phyloP scores from a whole-genome alignment of 78 protist species.

The Bodo saltans region DNA sequence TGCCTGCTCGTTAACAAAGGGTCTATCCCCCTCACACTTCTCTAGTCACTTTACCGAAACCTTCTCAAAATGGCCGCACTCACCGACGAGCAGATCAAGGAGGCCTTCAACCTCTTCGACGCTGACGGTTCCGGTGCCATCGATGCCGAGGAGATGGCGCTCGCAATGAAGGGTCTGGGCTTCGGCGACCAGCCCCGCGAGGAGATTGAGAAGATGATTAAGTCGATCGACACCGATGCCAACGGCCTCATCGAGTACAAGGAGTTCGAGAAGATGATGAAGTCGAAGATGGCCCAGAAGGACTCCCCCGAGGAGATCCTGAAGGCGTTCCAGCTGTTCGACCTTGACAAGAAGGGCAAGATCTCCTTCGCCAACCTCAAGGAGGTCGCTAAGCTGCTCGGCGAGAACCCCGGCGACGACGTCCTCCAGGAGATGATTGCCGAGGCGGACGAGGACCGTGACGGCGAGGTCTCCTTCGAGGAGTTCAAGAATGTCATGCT shows the following conservation, averaged over 20 bases:
- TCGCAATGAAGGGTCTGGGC: conserved; percentile 39
- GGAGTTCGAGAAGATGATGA: conserved; percentile 42
- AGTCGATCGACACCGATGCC: conserved; percentile 62
- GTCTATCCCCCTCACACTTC: too few relatives aligned
- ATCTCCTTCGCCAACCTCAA: conserved; percentile 51
- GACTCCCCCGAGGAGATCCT: conserved; percentile 72
- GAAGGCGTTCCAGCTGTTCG: conserved; percentile 73
- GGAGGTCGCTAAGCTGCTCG: conserved; percentile 60
- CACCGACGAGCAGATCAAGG: conserved; percentile 60
- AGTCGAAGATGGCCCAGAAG: conserved; percentile 39
- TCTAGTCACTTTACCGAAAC: neutral
- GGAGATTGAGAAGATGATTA: conserved; percentile 64
- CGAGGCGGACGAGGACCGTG: conserved; percentile 84
- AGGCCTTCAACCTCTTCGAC: conserved; percentile 81
- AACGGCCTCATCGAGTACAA: conserved; percentile 68
- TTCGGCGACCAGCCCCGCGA: conserved; percentile 36
- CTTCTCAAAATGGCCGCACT: conserved; percentile 20
- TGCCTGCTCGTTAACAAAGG: too few relatives aligned
- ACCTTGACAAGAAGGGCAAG: conserved; percentile 64
- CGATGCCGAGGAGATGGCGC: conserved; percentile 38
- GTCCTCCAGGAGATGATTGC: conserved; percentile 88
- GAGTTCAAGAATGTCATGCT: conserved; percentile 39
- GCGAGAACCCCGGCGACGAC: conserved; percentile 73
- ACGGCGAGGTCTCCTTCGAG: conserved; percentile 61
- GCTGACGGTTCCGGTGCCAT: conserved; percentile 50